A percentile compares a stretch with the other conserved stretches of the same genome.
phyloP scores from a whole-genome alignment of 257 asterid genomes.

The Plantago major region DNA sequence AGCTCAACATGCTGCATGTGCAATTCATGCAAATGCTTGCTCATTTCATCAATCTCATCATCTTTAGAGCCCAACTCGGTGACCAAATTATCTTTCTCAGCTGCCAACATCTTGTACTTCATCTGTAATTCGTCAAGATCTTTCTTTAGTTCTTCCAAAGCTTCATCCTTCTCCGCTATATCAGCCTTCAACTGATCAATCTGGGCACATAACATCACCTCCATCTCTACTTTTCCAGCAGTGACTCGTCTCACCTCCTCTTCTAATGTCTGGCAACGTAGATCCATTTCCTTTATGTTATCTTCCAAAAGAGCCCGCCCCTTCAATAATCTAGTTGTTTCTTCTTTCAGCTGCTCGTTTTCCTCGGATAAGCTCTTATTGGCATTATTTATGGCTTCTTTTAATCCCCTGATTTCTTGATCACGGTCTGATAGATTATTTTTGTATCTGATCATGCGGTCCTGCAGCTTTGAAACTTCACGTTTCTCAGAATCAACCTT shows the following conservation, averaged over 20 bases:
- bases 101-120: constrained; percentile 28
- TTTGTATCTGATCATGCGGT: constrained; percentile 67
- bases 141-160: constrained; percentile 36
- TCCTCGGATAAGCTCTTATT: constrained; percentile 80
- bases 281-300: constrained; percentile 56
- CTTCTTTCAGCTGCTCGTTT: constrained; percentile 57
- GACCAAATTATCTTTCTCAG: constrained; percentile 32
- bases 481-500: constrained; percentile 59
- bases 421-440: constrained; percentile 68
- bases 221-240: constrained; percentile 51
- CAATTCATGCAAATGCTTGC: constrained; percentile 49
- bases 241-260: constrained; percentile 61
- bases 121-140: constrained; percentile 26
- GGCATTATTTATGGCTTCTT: constrained; percentile 67
- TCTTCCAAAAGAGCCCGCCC: constrained; percentile 65
- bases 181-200: constrained; percentile 48
- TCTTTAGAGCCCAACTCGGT: constrained; percentile 45
- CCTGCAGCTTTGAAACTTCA: constrained; percentile 64
- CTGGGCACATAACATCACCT: constrained; percentile 34
- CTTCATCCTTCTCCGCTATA: constrained; percentile 35
- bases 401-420: constrained; percentile 72
- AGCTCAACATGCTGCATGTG: constrained; percentile 54
- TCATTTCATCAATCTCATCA: constrained; percentile 37
- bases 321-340: constrained; percentile 44
- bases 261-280: constrained; percentile 64